A percentile compares a stretch with the other conserved stretches of the same genome.
phyloP scores from a whole-genome alignment of 352 stramenopile genomes.

The Elongisporangium prolatum region DNA sequence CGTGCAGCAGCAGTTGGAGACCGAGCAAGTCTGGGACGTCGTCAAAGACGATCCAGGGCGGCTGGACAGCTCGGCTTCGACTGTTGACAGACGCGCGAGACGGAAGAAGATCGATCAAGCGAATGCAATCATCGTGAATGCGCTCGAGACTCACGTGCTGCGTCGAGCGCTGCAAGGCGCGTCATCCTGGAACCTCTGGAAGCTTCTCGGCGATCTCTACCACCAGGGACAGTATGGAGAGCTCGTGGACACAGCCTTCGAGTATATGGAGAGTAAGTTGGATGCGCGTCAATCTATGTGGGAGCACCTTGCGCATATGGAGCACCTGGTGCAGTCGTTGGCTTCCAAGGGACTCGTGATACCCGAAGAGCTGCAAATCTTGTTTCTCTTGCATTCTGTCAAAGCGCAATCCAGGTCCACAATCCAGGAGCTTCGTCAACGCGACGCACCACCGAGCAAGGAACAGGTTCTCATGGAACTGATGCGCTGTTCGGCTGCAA shows the following conservation, averaged over 20 bases:
- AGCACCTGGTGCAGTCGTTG: neutral
- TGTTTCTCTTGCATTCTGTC: neutral
- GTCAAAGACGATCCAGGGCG: neutral
- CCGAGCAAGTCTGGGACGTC: neutral
- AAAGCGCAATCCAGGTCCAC: neutral
- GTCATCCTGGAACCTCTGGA: neutral
- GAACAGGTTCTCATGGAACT: neutral
- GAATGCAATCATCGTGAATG: neutral
- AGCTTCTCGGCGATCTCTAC: neutral
- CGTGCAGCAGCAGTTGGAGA: neutral
- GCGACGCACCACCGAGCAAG: neutral
- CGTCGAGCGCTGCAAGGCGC: neutral
- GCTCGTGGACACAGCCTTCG: neutral
- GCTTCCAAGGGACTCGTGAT: neutral
- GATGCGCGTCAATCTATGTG: neutral
- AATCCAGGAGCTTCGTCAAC: neutral
- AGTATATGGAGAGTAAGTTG: neutral
- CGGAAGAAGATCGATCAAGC: neutral
- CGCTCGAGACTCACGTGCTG: neutral
- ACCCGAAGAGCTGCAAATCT: neutral
- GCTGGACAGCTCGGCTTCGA: neutral
- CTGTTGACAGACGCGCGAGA: neutral
- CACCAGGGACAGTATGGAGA: neutral
- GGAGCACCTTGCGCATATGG: neutral
- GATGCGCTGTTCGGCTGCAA: neutral